Conservation (phyloP, 2,329 filamentous ascomycete genomes). For the Didymella segeticola region DNA sequence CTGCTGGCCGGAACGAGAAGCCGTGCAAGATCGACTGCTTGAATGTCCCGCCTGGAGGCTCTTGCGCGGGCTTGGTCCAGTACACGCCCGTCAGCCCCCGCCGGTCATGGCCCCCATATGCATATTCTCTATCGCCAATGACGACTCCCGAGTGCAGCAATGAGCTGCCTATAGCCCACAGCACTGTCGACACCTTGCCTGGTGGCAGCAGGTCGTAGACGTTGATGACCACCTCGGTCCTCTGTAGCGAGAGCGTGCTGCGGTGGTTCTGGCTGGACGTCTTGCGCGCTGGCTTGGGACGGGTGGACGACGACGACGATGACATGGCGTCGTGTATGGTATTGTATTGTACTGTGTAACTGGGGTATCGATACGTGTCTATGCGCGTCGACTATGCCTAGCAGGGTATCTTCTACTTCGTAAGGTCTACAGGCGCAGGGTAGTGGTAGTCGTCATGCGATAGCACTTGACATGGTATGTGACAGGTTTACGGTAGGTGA, state of each 20-base stretch:
- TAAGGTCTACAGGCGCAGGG: conserved; percentile 12
- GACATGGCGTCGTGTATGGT: too few species aligned
- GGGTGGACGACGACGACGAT: conserved; percentile 37
- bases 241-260: conserved; percentile 71
- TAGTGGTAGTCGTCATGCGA: conserved; percentile 2
- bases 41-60: conserved; percentile 80
- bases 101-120: conserved; percentile 81
- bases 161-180: conserved; percentile 79
- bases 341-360: too few species aligned
- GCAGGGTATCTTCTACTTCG: conserved; percentile 23
- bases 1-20: conserved; percentile 72
- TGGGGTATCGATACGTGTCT: conserved; percentile 12
- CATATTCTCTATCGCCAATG: conserved; percentile 81
- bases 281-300: conserved; percentile 48
- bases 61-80: conserved; percentile 74
- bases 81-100: conserved; percentile 78
- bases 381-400: conserved; percentile 12
- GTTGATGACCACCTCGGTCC: conserved; percentile 77
- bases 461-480: conserved; percentile 8
- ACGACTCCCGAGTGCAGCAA: conserved; percentile 85
- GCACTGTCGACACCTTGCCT: conserved; percentile 73
- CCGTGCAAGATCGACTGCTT: conserved; percentile 77
- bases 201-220: conserved; percentile 82
- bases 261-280: conserved; percentile 60
- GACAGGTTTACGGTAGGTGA: conserved; percentile 7